Conservation (phyloP, 345 rosid genomes). For the Carallia brachiata region DNA sequence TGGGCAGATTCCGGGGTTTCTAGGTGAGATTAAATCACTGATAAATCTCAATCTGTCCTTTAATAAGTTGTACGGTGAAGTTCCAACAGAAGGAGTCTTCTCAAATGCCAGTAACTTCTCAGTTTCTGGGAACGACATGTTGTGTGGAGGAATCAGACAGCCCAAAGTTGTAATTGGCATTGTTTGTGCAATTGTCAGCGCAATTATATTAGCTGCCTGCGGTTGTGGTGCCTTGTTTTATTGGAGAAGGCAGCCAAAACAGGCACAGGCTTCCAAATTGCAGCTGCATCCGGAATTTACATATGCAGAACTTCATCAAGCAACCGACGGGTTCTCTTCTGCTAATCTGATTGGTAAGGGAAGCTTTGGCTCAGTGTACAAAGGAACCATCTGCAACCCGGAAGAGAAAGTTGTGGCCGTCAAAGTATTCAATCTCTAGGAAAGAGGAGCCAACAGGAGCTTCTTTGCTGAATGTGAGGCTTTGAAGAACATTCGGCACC, state of each 20-base stretch:
- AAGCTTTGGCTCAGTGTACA: conserved; percentile 12
- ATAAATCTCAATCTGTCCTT: conserved; percentile 4
- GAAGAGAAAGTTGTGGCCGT: not conserved
- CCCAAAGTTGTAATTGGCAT: not conserved
- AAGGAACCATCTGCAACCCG: not conserved
- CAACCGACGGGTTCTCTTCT: conserved; percentile 11
- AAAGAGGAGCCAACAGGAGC: not conserved
- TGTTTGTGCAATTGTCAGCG: not conserved
- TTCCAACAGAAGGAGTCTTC: conserved; percentile 3
- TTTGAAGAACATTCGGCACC: conserved; percentile 8
- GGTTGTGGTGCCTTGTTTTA: not conserved
- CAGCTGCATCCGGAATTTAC: not conserved
- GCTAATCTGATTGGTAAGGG: conserved; percentile 10
- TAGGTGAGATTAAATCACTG: not conserved
- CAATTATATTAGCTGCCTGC: not conserved
- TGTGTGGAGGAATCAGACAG: not conserved
- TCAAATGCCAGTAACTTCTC: not conserved
- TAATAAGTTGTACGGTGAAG: conserved; percentile 1
- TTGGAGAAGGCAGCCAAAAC: not conserved
- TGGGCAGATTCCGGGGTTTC: not conserved
- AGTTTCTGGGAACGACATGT: not conserved
- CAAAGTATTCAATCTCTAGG: conserved; percentile 4
- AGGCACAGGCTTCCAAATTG: not conserved
- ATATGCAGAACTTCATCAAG: not conserved
- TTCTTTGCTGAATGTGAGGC: conserved; percentile 10